These are phyloP conservation scores for Aspergillus pseudoterreus DNA, from an alignment of 2,329 filamentous ascomycete genomes.

Conservation along the genomic window DNA sequence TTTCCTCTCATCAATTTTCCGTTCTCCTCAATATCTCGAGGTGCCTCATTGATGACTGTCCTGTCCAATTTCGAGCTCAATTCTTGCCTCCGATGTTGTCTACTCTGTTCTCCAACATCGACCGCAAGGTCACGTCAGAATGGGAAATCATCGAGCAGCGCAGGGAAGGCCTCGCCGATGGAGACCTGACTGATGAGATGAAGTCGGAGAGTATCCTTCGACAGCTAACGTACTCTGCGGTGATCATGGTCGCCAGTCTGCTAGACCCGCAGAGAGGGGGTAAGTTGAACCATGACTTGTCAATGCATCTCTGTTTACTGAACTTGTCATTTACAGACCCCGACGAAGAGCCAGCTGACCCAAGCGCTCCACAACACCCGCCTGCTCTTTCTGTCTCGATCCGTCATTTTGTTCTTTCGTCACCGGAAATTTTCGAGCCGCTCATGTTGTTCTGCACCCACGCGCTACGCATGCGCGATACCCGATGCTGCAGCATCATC, in stretches of 20 bases:
- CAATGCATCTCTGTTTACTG: not conserved
- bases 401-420: constrained; percentile 76
- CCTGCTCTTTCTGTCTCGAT: constrained; percentile 57
- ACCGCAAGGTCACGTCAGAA: constrained; percentile 79
- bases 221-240: constrained; percentile 86
- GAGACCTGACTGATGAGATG: constrained; percentile 92
- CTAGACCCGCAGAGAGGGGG: constrained; percentile 68
- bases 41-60: constrained; percentile 88
- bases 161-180: constrained; percentile 61
- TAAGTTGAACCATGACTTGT: constrained; percentile 39
- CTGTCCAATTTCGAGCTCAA: constrained; percentile 67
- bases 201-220: constrained; percentile 93
- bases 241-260: constrained; percentile 86
- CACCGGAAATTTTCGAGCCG: constrained; percentile 75
- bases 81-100: constrained; percentile 84
- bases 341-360: constrained; percentile 32
- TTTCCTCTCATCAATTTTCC: constrained; percentile 90
- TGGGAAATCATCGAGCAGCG: constrained; percentile 71
- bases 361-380: constrained; percentile 28
- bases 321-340: constrained; percentile 26
- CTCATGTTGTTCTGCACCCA: constrained; percentile 90
- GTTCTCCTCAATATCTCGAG: constrained; percentile 87
- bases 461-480: constrained; percentile 83
- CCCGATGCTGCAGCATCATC: constrained; percentile 79
- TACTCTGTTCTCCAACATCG: constrained; percentile 79